These are phyloP conservation scores for Martensiomyces pterosporus DNA, from an alignment of 192 early-diverging fungal genomes.

Conservation along the genomic window DNA sequence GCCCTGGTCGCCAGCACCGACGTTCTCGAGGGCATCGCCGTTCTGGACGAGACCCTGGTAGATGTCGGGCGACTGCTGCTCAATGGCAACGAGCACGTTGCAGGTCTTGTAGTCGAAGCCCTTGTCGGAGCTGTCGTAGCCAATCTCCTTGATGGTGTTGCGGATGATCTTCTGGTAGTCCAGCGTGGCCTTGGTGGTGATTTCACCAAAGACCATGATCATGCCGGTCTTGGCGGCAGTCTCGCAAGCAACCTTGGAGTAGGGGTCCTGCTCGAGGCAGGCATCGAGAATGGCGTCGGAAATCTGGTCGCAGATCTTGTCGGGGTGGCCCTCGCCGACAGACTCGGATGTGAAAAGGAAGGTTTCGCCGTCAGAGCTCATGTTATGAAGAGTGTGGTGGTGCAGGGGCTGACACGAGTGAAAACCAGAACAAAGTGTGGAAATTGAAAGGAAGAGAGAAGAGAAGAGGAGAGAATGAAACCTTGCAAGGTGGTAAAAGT, in stretches of 20 bases:
- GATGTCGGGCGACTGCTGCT: constrained; percentile 99
- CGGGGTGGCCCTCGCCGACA: constrained; percentile 99
- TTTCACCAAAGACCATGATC: constrained; percentile 99
- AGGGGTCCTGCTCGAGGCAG: constrained; percentile 85
- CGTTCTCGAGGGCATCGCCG: constrained; percentile 87
- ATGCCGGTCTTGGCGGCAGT: constrained; percentile 99
- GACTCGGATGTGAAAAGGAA: constrained; percentile 99
- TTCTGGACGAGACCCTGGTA: constrained; percentile 95
- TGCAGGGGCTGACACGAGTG: not conserved
- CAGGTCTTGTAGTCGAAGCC: constrained; percentile 99
- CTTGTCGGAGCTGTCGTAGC: constrained; percentile 98
- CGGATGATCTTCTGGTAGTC: constrained; percentile 99
- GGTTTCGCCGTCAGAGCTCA: constrained; percentile 60
- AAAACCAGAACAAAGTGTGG: not conserved
- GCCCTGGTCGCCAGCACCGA: constrained; percentile 99
- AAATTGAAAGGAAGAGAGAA: constrained; percentile 1
- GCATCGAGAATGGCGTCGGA: constrained; percentile 99
- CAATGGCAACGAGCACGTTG: constrained; percentile 99
- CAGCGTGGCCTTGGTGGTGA: constrained; percentile 95
- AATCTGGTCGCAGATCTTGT: constrained; percentile 99
- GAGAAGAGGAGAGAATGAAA: not conserved
- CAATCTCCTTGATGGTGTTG: constrained; percentile 97
- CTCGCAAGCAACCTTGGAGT: constrained; percentile 99
- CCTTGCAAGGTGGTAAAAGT: not conserved
- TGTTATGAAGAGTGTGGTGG: constrained; percentile 5